phyloP scores from a whole-genome alignment of 2,329 filamentous ascomycete species.

The Penicillium digitatum region DNA sequence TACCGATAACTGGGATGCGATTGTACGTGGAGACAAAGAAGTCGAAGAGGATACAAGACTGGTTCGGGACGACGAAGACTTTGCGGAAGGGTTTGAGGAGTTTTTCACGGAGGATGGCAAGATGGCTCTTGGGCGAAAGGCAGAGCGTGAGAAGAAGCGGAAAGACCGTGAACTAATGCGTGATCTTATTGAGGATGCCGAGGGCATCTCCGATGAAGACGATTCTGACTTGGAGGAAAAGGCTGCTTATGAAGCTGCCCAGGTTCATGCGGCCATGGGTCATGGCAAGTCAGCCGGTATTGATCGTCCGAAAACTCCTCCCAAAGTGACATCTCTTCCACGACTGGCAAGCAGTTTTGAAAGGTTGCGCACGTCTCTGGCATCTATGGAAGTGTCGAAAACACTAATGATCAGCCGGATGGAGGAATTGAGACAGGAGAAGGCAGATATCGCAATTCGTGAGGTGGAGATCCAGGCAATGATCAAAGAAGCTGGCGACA shows the following conservation, averaged over 20 bases:
- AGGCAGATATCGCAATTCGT: constrained; percentile 61
- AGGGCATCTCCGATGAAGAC: constrained; percentile 60
- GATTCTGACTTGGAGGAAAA: constrained; percentile 63
- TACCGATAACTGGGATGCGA: constrained; percentile 47
- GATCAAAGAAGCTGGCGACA: constrained; percentile 73
- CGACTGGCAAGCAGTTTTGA: constrained; percentile 65
- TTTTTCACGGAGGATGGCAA: constrained; percentile 84
- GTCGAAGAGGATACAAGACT: constrained; percentile 66
- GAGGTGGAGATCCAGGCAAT: constrained; percentile 77
- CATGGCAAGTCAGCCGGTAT: constrained; percentile 36
- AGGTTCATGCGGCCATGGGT: constrained; percentile 79
- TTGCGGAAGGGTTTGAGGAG: constrained; percentile 89
- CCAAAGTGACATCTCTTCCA: constrained; percentile 74
- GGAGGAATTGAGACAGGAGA: constrained; percentile 65
- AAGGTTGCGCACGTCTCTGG: constrained; percentile 59
- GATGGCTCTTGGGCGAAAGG: constrained; percentile 72
- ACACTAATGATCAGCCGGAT: constrained; percentile 59
- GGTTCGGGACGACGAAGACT: constrained; percentile 80
- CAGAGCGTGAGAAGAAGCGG: constrained; percentile 65
- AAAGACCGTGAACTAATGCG: constrained; percentile 73
- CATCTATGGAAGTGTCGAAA: constrained; percentile 61
- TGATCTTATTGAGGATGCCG: constrained; percentile 74
- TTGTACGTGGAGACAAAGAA: constrained; percentile 51
- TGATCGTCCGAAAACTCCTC: constrained; percentile 55
- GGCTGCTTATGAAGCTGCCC: constrained; percentile 80